Conservation (phyloP, 345 rosid genomes). For the Leavenworthia alabamica region DNA sequence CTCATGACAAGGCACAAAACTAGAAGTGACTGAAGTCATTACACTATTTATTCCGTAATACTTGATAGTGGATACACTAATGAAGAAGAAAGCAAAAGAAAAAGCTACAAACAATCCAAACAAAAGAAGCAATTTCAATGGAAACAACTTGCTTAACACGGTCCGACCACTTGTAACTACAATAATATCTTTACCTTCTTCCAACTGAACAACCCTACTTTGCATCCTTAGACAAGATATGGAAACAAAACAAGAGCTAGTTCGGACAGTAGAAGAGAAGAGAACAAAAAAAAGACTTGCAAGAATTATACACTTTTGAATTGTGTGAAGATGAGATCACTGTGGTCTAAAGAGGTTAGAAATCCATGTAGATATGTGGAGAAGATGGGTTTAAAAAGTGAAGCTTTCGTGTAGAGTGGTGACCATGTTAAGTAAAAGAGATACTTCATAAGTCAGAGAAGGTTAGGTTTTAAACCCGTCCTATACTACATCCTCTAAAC, state of each 20-base stretch:
- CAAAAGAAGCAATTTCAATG: slow-evolving; percentile 42
- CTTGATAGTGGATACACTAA: slow-evolving; percentile 57
- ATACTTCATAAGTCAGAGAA: neutral
- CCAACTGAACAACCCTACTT: slow-evolving; percentile 40
- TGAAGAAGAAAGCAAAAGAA: slow-evolving; percentile 43
- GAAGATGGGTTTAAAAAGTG: neutral
- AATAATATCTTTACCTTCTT: slow-evolving; percentile 62
- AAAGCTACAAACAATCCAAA: slow-evolving; percentile 47
- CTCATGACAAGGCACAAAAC: slow-evolving; percentile 43
- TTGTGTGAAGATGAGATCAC: neutral
- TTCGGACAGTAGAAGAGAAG: neutral
- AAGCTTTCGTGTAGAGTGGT: neutral
- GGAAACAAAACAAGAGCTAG: neutral
- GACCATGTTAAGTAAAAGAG: neutral
- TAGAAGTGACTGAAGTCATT: slow-evolving; percentile 39
- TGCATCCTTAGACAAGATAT: too few relatives aligned
- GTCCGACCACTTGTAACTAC: slow-evolving; percentile 20
- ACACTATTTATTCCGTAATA: slow-evolving; percentile 48
- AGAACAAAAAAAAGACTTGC: neutral
- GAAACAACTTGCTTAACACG: too few relatives aligned
- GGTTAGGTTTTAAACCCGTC: slow-evolving; percentile 21
- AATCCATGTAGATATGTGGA: neutral
- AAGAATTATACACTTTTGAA: neutral
- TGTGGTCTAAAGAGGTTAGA: neutral
- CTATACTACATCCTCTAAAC: neutral